Conservation (phyloP, 2,329 filamentous ascomycete species). For the Monilinia polystroma region DNA sequence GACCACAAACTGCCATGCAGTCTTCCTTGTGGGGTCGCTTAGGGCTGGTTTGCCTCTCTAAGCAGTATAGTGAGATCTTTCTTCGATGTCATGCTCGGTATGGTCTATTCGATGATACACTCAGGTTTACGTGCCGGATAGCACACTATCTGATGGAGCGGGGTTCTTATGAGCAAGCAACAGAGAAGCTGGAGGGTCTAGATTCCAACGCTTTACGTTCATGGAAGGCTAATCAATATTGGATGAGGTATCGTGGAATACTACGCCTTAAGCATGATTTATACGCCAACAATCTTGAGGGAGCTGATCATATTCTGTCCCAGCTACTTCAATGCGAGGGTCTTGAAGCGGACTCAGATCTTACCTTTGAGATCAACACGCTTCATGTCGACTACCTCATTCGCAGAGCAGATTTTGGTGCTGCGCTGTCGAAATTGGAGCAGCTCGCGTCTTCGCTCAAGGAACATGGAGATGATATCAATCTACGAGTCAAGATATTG, state of each 20-base stretch:
- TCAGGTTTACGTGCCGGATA: conserved; percentile 71
- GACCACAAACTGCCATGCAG: conserved; percentile 69
- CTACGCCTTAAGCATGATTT: conserved; percentile 64
- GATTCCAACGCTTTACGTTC: conserved; percentile 64
- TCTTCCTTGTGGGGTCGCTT: conserved; percentile 75
- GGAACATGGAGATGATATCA: conserved; percentile 58
- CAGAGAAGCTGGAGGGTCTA: conserved; percentile 58
- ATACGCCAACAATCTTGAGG: conserved; percentile 54
- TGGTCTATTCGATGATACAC: conserved; percentile 71
- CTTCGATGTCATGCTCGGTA: conserved; percentile 67
- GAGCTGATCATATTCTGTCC: conserved; percentile 55
- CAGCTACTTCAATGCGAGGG: conserved; percentile 49
- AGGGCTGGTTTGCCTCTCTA: conserved; percentile 58
- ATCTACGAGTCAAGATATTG: conserved; percentile 60
- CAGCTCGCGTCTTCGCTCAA: conserved; percentile 50
- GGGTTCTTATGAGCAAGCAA: conserved; percentile 70
- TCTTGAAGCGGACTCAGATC: conserved; percentile 54
- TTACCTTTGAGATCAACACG: conserved; percentile 57
- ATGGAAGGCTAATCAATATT: conserved; percentile 75
- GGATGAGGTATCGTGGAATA: conserved; percentile 65
- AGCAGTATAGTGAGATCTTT: conserved; percentile 69
- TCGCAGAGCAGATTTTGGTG: conserved; percentile 51
- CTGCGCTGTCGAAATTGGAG: conserved; percentile 56
- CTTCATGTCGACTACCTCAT: conserved; percentile 59
- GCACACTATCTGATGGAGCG: conserved; percentile 64